Percentiles rank a stretch among this genome's conserved stretches.
Evolutionary conservation across 129 eudicot species (phyloP).

Genomic region (Cynara cardunculus): DNA sequence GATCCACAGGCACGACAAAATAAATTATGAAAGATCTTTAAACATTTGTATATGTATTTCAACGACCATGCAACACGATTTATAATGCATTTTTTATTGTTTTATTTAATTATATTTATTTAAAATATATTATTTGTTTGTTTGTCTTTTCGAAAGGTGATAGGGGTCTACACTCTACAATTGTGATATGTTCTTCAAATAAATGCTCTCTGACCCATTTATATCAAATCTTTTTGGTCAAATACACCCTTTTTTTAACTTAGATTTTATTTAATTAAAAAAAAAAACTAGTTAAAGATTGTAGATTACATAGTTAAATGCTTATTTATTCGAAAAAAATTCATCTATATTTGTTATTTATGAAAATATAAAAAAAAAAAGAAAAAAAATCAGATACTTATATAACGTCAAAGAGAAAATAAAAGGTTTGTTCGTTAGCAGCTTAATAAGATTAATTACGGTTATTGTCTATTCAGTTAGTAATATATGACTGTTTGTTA

Average conservation of each 20-base stretch:
- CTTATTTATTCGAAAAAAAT: not conserved
- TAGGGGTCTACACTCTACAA: slow-evolving; percentile 17
- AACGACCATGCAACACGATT: slow-evolving; percentile 19
- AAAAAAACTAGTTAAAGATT: not conserved
- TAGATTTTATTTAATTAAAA: no score
- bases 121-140: slow-evolving; percentile 4
- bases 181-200: slow-evolving; percentile 11
- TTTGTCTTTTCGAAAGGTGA: slow-evolving; percentile 23
- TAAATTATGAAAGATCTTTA: slow-evolving; percentile 14
- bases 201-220: slow-evolving; percentile 13
- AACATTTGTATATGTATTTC: not conserved
- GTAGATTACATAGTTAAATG: no score
- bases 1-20: slow-evolving; percentile 25
- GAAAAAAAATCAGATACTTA: no score
- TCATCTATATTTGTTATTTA: not conserved
- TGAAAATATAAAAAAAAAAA: not conserved
- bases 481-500: no score
- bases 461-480: no score
- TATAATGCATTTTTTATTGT: not conserved
- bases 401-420: no score
- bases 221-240: slow-evolving; percentile 8
- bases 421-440: no score
- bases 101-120: not conserved
- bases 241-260: not conserved
- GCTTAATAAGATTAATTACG: no score